These are phyloP conservation scores for Viola pubescens DNA, from an alignment of 441 rosid genomes.

Conservation along the genomic window DNA sequence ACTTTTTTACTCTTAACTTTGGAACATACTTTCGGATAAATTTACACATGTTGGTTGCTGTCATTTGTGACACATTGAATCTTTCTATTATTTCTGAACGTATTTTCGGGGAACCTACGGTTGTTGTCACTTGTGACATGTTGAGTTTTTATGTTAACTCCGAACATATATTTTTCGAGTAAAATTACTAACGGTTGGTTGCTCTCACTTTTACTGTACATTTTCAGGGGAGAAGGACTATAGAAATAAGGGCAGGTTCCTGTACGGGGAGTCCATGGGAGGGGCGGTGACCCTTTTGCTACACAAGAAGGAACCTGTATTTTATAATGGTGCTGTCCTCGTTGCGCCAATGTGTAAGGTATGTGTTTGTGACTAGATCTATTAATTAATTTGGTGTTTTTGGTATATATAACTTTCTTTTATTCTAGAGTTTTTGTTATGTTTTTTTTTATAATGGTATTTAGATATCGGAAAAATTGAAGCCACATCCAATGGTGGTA, in stretches of 20 bases:
- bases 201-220: not conserved
- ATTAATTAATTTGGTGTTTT: too few relatives aligned
- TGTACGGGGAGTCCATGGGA: constrained; percentile 98
- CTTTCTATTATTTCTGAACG: not conserved
- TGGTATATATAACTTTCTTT: not conserved
- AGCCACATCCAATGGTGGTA: constrained; percentile 84
- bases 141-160: too few relatives aligned
- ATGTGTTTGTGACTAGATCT: not conserved
- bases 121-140: too few relatives aligned
- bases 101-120: not conserved
- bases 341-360: constrained; percentile 99
- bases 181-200: too few relatives aligned
- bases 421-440: not conserved
- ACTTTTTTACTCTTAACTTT: too few relatives aligned
- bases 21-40: too few relatives aligned
- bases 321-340: constrained; percentile 87
- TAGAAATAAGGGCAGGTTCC: constrained; percentile 57
- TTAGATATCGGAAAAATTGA: constrained; percentile 90
- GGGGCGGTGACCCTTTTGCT: constrained; percentile 85
- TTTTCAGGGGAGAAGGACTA: constrained; percentile 50
- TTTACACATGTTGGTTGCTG: too few relatives aligned
- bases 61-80: too few relatives aligned
- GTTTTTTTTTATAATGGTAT: constrained; percentile 1
- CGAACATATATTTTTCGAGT: too few relatives aligned
- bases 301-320: constrained; percentile 67